A percentile compares a stretch with the other conserved stretches of the same genome.
Evolutionary conservation across 345 rosid genomes (phyloP).

Genomic region (Salix udensis): DNA sequence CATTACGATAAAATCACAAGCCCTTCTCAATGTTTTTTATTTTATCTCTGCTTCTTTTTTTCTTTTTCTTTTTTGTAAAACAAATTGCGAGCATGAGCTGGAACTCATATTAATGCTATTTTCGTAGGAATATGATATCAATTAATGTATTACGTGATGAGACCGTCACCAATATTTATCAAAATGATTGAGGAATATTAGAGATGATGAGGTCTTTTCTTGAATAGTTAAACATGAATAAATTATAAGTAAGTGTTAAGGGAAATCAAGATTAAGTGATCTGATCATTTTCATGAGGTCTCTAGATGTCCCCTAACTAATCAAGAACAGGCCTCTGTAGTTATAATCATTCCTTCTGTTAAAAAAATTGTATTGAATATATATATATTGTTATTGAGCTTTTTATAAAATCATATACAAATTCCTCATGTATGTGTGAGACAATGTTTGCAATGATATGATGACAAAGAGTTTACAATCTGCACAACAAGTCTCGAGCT

Average conservation of each 20-base stretch:
- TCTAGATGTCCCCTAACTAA: slow-evolving; percentile 47
- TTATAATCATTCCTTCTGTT: slow-evolving; percentile 27
- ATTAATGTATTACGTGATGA: slow-evolving; percentile 26
- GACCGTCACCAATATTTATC: slow-evolving; percentile 32
- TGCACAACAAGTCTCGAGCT: no score
- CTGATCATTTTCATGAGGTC: slow-evolving; percentile 43
- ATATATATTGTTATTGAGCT: no score
- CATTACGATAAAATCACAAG: slow-evolving; percentile 19
- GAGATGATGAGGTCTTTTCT: slow-evolving; percentile 24
- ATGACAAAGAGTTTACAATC: no score
- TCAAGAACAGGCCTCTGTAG: slow-evolving; percentile 30
- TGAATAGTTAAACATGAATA: slow-evolving; percentile 24
- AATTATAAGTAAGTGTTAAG: slow-evolving; percentile 38
- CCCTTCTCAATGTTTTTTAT: slow-evolving; percentile 15
- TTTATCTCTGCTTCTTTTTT: neutral
- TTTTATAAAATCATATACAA: no score
- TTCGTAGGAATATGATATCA: slow-evolving; percentile 3
- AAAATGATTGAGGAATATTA: slow-evolving; percentile 3
- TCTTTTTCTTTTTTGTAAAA: neutral
- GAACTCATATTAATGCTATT: neutral
- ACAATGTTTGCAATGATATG: no score
- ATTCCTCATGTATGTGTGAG: no score
- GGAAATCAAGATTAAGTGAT: slow-evolving; percentile 42
- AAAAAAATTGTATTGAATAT: neutral
- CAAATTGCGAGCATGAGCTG: neutral